Conservation (phyloP, 192 early-diverging fungal species). For the Coemansia sp. region DNA sequence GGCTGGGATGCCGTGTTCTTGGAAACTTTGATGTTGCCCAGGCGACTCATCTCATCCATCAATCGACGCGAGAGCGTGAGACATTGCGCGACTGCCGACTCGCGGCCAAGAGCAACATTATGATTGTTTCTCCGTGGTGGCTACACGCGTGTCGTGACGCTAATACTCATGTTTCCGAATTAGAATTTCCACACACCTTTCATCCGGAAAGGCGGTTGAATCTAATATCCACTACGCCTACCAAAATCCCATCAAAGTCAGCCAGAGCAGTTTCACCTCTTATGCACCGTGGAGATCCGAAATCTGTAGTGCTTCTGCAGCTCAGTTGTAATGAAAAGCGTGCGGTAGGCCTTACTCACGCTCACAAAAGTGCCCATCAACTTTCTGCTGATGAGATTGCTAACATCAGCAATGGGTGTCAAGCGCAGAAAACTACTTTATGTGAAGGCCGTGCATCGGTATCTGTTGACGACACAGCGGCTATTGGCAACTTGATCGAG, state of each 20-base stretch:
- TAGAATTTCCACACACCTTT: slow-evolving; percentile 39
- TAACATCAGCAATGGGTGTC: neutral
- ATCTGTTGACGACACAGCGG: slow-evolving; percentile 2
- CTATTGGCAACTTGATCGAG: slow-evolving; percentile 32
- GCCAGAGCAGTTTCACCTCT: neutral
- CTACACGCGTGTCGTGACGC: slow-evolving; percentile 46
- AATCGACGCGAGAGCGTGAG: slow-evolving; percentile 47
- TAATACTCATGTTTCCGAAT: slow-evolving; percentile 17
- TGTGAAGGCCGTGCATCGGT: neutral
- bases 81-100: slow-evolving; percentile 31
- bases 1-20: slow-evolving; percentile 39
- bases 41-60: slow-evolving; percentile 50
- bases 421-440: neutral
- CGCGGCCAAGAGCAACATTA: slow-evolving; percentile 23
- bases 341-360: neutral
- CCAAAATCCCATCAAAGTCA: neutral
- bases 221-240: slow-evolving; percentile 22
- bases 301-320: neutral
- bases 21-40: slow-evolving; percentile 28
- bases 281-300: neutral
- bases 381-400: neutral
- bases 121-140: slow-evolving; percentile 56
- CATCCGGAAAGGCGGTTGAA: slow-evolving; percentile 40
- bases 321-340: neutral
- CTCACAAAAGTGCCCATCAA: neutral